These are phyloP conservation scores for Artemisia princeps DNA, from an alignment of 140 eudicot species.

Conservation along the genomic window DNA sequence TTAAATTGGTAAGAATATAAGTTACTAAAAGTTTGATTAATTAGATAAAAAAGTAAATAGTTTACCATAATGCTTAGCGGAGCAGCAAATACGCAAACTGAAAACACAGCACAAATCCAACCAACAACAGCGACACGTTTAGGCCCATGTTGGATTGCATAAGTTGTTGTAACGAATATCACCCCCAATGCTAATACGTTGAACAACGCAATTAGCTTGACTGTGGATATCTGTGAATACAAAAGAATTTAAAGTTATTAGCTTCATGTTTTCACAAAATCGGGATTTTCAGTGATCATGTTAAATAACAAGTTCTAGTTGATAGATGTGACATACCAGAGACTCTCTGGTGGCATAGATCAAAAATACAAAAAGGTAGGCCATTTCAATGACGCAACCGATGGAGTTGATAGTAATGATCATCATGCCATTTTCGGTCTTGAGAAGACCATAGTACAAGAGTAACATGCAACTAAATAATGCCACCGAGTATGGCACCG, in stretches of 20 bases:
- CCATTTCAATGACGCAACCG: constrained; percentile 36
- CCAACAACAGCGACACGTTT: constrained; percentile 42
- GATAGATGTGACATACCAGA: constrained; percentile 23
- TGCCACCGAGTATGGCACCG: constrained; percentile 62
- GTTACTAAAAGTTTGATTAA: background rate
- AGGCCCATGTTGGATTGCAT: constrained; percentile 9
- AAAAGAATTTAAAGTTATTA: background rate
- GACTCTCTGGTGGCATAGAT: constrained; percentile 54
- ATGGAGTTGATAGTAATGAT: constrained; percentile 52
- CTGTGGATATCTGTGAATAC: constrained; percentile 35
- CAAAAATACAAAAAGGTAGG: constrained; percentile 41
- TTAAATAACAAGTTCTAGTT: background rate
- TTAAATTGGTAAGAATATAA: background rate
- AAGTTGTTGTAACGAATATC: constrained; percentile 30
- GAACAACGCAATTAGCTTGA: constrained; percentile 39
- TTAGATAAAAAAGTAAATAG: background rate
- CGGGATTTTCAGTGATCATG: background rate
- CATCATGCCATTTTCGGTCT: constrained; percentile 37
- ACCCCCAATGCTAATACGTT: constrained; percentile 36
- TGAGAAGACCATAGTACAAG: constrained; percentile 48
- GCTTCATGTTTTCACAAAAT: background rate
- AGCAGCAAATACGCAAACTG: constrained; percentile 59
- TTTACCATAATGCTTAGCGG: constrained; percentile 71
- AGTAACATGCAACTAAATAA: constrained; percentile 57
- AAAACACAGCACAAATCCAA: constrained; percentile 64